Conservation (phyloP, 306 rosid species). For the Ochetophila trinervis region DNA sequence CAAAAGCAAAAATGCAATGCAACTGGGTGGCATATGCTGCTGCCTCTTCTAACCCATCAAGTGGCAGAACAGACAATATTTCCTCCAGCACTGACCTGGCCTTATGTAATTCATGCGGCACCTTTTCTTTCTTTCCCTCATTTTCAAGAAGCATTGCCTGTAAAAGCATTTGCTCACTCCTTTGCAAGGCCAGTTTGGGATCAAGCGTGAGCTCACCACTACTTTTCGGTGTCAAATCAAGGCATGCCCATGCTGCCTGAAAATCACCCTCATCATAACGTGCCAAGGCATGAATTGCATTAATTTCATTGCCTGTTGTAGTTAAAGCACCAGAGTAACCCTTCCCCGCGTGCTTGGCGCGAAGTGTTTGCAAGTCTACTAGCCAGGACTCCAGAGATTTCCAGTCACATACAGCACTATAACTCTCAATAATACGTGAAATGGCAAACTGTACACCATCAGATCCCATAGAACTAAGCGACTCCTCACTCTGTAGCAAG, state of each 20-base stretch:
- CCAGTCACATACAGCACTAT: slow-evolving; percentile 90
- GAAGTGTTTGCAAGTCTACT: slow-evolving; percentile 81
- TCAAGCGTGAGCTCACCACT: slow-evolving; percentile 90
- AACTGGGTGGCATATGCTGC: slow-evolving; percentile 69
- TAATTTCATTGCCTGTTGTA: slow-evolving; percentile 86
- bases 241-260: slow-evolving; percentile 86
- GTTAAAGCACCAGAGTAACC: slow-evolving; percentile 90
- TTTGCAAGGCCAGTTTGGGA: slow-evolving; percentile 86
- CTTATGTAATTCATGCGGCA: slow-evolving; percentile 64
- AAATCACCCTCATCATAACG: slow-evolving; percentile 85
- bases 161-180: slow-evolving; percentile 98
- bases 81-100: slow-evolving; percentile 92
- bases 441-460: slow-evolving; percentile 92
- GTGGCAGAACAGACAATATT: slow-evolving; percentile 67
- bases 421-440: slow-evolving; percentile 84
- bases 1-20: slow-evolving; percentile 74
- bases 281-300: slow-evolving; percentile 93
- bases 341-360: slow-evolving; percentile 86
- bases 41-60: slow-evolving; percentile 89
- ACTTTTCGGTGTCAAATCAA: slow-evolving; percentile 95
- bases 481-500: slow-evolving; percentile 75
- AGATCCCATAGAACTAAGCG: slow-evolving; percentile 72
- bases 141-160: slow-evolving; percentile 77
- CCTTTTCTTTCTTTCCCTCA: slow-evolving; percentile 63
- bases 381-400: slow-evolving; percentile 90